Evolutionary conservation across 495 filamentous ascomycete genomes (phyloP).

Genomic region (Lophiotrema nucula): DNA sequence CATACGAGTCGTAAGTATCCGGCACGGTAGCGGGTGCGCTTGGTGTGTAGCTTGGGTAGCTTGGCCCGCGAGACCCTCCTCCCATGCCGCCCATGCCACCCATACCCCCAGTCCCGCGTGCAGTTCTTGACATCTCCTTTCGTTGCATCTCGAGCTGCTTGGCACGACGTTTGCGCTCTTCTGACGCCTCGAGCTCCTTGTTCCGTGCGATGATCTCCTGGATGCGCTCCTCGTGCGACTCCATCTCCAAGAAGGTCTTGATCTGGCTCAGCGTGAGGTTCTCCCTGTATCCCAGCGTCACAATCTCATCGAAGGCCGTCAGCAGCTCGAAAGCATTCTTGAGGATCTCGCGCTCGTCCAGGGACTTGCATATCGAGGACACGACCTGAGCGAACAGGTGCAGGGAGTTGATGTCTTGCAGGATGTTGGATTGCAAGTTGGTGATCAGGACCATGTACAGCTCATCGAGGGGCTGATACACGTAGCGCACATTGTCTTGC

Average conservation of each 20-base stretch:
- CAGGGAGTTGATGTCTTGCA: conserved; percentile 97
- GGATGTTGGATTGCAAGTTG: conserved; percentile 97
- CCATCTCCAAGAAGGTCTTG: conserved; percentile 98
- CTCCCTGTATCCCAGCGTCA: conserved; percentile 91
- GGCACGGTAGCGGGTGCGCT: conserved; percentile 68
- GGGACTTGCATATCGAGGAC: conserved; percentile 88
- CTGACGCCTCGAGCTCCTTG: conserved; percentile 95
- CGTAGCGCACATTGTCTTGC: conserved; percentile 98
- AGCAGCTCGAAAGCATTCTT: conserved; percentile 94
- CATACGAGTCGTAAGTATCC: conserved; percentile 88
- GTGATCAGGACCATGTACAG: conserved; percentile 99
- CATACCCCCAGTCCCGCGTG: conserved; percentile 39
- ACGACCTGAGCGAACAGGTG: conserved; percentile 97
- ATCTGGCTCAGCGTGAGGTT: conserved; percentile 93
- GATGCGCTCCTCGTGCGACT: conserved; percentile 96
- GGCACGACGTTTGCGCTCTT: conserved; percentile 95
- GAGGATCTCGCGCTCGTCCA: conserved; percentile 92
- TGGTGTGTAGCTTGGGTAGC: conserved; percentile 87
- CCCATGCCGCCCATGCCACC: conserved; percentile 29
- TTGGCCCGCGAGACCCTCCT: conserved; percentile 65
- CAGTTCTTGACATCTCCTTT: conserved; percentile 74
- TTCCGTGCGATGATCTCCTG: conserved; percentile 98
- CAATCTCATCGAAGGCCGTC: conserved; percentile 93
- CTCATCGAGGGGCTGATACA: conserved; percentile 98
- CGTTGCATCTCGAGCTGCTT: conserved; percentile 98